phyloP scores from a whole-genome alignment of 2,329 filamentous ascomycete species.

The Fusarium sp. region DNA sequence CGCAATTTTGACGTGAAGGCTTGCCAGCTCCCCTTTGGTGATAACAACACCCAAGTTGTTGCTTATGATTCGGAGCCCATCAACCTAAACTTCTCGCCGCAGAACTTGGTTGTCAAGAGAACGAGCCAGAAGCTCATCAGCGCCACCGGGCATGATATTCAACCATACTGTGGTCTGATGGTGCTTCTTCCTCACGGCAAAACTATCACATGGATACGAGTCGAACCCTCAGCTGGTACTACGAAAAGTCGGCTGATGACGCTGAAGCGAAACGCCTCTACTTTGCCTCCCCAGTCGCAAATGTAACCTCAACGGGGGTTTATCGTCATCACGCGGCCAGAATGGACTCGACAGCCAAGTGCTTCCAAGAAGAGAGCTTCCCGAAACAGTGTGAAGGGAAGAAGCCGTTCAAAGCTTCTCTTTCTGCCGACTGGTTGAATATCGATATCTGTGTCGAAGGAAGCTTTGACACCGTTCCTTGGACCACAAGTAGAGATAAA shows the following conservation, averaged over 20 bases:
- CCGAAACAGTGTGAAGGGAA: conserved; percentile 1
- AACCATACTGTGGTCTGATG: conserved; percentile 19
- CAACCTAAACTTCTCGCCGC: neutral
- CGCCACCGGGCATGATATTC: neutral
- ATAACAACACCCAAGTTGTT: neutral
- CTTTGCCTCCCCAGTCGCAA: conserved; percentile 20
- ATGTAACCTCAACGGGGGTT: conserved; percentile 14
- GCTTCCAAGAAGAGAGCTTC: neutral
- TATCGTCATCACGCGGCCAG: conserved; percentile 14
- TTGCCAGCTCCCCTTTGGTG: too few relatives aligned
- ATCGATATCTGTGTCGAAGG: conserved; percentile 24
- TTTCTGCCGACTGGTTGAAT: neutral
- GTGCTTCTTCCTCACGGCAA: too few relatives aligned
- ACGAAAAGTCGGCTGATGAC: neutral
- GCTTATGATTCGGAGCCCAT: conserved; percentile 21
- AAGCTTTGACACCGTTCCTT: conserved; percentile 4
- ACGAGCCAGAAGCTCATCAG: conserved; percentile 6
- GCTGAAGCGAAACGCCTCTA: neutral
- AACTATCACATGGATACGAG: neutral
- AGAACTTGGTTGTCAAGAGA: neutral
- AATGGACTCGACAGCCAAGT: conserved; percentile 25
- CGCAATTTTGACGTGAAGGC: fast-evolving
- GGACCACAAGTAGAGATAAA: conserved; percentile 20
- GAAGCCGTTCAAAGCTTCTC: neutral
- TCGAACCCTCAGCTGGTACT: neutral